A percentile compares a stretch with the other conserved stretches of the same genome.
Conservation (phyloP, 805 yeast species). For the Myxozyma geophila region DNA sequence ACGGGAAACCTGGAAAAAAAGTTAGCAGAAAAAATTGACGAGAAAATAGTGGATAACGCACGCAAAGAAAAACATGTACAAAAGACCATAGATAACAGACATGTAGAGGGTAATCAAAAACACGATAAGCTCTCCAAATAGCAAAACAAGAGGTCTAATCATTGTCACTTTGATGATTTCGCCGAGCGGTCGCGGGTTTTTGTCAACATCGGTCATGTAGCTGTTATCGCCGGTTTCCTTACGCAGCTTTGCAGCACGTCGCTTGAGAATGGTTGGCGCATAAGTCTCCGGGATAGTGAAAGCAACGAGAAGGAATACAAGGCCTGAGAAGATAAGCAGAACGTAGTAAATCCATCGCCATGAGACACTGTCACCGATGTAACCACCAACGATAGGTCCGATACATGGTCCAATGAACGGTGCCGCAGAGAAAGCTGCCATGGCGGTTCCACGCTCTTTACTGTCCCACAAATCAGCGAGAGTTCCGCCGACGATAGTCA, state of each 20-base stretch:
- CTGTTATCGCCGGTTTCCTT: constrained; percentile 56
- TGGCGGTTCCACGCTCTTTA: constrained; percentile 65
- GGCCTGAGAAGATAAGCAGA: constrained; percentile 65
- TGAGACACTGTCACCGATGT: constrained; percentile 60
- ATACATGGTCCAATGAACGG: constrained; percentile 61
- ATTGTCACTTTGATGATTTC: constrained; percentile 73
- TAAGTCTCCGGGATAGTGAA: constrained; percentile 67
- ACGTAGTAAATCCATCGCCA: constrained; percentile 79
- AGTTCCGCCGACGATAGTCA: constrained; percentile 78
- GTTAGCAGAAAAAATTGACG: not conserved
- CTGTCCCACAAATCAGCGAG: constrained; percentile 71
- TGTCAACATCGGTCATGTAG: constrained; percentile 65
- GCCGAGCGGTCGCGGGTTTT: constrained; percentile 66
- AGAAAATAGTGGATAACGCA: not conserved
- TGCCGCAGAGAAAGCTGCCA: constrained; percentile 66
- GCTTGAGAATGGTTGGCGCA: constrained; percentile 55
- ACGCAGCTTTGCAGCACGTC: constrained; percentile 58
- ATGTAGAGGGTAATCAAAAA: constrained; percentile 58
- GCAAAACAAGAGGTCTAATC: constrained; percentile 75
- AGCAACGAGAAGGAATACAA: constrained; percentile 54
- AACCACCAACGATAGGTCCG: constrained; percentile 70
- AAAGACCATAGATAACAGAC: constrained; percentile 51
- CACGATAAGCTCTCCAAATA: constrained; percentile 50
- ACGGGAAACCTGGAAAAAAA: constrained; percentile 50
- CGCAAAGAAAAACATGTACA: constrained; percentile 69